A percentile compares a stretch with the other conserved stretches of the same genome.
These are phyloP conservation scores for Vitis amurensis DNA, from an alignment of 164 flowering plant genomes.

Conservation along the genomic window DNA sequence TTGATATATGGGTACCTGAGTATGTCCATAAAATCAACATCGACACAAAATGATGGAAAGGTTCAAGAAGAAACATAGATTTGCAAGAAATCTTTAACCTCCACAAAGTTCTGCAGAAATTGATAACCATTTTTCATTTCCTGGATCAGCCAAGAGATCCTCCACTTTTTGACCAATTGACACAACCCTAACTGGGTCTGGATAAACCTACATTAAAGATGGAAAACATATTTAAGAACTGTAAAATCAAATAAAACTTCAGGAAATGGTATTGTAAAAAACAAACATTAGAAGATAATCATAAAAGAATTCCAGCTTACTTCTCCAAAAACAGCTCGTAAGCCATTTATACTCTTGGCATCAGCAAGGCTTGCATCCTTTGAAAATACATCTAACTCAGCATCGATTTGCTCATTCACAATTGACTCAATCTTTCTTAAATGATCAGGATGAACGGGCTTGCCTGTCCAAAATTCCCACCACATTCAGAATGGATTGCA, in stretches of 20 bases:
- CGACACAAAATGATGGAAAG: neutral
- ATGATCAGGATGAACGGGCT: slow-evolving; percentile 70
- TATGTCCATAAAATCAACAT: slow-evolving; percentile 8
- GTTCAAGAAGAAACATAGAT: neutral
- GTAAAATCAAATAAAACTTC: too few relatives aligned
- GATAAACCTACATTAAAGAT: slow-evolving; percentile 65
- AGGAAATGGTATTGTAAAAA: too few relatives aligned
- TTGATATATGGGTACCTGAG: slow-evolving; percentile 92
- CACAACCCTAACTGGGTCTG: slow-evolving; percentile 98
- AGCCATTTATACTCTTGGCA: slow-evolving; percentile 83
- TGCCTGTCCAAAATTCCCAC: slow-evolving; percentile 48
- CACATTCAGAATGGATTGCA: neutral
- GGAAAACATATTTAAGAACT: too few relatives aligned
- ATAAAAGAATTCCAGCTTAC: slow-evolving; percentile 37
- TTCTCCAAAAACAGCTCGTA: slow-evolving; percentile 99
- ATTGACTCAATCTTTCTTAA: slow-evolving; percentile 78
- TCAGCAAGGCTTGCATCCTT: slow-evolving; percentile 74
- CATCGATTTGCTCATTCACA: slow-evolving; percentile 83
- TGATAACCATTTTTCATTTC: slow-evolving; percentile 71
- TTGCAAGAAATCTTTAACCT: slow-evolving; percentile 40
- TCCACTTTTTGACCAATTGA: slow-evolving; percentile 84
- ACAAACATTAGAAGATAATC: neutral
- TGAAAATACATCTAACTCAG: slow-evolving; percentile 72
- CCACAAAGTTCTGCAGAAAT: slow-evolving; percentile 95
- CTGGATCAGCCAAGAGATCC: slow-evolving; percentile 82